These are phyloP conservation scores for Candida dendrica DNA, from an alignment of 805 yeast species.

Conservation along the genomic window DNA sequence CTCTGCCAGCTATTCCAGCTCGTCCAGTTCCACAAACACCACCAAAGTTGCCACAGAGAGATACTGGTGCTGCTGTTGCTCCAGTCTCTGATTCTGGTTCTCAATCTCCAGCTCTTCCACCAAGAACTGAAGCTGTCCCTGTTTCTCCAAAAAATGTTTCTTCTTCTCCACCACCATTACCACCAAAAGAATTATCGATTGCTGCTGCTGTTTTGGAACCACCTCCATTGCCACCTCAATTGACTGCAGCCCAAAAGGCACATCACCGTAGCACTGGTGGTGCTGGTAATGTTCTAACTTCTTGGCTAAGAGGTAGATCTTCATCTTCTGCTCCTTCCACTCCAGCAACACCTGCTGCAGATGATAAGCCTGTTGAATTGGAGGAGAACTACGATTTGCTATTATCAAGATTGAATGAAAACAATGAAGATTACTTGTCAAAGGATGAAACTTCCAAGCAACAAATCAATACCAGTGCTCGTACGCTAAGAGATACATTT, in stretches of 20 bases:
- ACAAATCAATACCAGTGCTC: conserved; percentile 40
- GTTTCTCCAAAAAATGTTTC: neutral
- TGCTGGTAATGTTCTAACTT: conserved; percentile 10
- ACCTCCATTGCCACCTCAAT: conserved; percentile 20
- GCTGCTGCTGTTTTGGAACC: conserved; percentile 23
- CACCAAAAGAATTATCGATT: conserved; percentile 4
- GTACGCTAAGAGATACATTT: conserved; percentile 28
- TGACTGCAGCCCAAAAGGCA: conserved; percentile 15
- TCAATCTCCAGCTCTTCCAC: conserved; percentile 30
- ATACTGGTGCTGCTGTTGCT: neutral
- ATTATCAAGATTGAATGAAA: conserved; percentile 50
- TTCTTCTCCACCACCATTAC: neutral
- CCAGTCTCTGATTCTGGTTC: conserved; percentile 2
- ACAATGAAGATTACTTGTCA: conserved; percentile 41
- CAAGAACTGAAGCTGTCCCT: conserved; percentile 19
- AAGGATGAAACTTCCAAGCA: conserved; percentile 48
- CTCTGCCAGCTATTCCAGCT: neutral
- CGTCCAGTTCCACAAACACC: neutral
- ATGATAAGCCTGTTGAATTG: conserved; percentile 17
- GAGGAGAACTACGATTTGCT: conserved; percentile 50
- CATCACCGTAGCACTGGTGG: conserved; percentile 14
- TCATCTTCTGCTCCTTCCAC: conserved; percentile 6
- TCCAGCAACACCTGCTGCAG: neutral
- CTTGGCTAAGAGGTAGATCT: conserved; percentile 15
- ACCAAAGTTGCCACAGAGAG: conserved; percentile 4